These are phyloP conservation scores for Phaffia rhodozyma DNA, from an alignment of 1,284 basidiomycete genomes.

Conservation along the genomic window DNA sequence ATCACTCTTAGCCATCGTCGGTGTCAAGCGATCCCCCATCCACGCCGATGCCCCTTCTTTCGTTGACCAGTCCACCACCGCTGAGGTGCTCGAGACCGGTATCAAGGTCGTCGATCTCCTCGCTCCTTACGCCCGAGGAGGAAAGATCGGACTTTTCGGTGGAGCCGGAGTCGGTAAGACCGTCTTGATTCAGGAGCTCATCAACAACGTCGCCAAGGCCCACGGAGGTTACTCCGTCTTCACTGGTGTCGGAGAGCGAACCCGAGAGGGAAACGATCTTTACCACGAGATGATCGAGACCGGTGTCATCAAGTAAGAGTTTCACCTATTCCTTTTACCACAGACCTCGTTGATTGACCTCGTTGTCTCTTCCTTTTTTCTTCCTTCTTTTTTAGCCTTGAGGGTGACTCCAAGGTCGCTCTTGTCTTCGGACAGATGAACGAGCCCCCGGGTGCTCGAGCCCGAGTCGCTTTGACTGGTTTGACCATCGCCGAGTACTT, in stretches of 20 bases:
- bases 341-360: conserved; percentile 25
- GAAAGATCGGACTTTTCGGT: conserved; percentile 99
- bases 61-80: conserved; percentile 95
- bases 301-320: conserved; percentile 78
- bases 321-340: not conserved
- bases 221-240: conserved; percentile 99
- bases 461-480: conserved; percentile 97
- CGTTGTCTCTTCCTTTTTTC: not conserved
- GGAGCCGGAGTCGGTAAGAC: conserved; percentile 99
- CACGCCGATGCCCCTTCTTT: conserved; percentile 94
- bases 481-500: conserved; percentile 99
- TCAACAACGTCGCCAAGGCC: conserved; percentile 99
- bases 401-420: conserved; percentile 98
- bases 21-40: conserved; percentile 71
- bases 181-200: conserved; percentile 83
- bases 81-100: conserved; percentile 97
- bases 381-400: conserved; percentile 39
- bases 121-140: conserved; percentile 98
- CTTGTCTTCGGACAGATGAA: conserved; percentile 99
- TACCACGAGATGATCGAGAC: conserved; percentile 99
- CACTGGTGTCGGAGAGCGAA: conserved; percentile 98
- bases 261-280: conserved; percentile 99
- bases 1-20: conserved; percentile 56
- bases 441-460: conserved; percentile 99
- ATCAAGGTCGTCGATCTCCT: conserved; percentile 99